Percentiles rank a stretch among this genome's conserved stretches.
phyloP scores from a whole-genome alignment of 1,139 yeast species.

The Torulaspora globosa region DNA sequence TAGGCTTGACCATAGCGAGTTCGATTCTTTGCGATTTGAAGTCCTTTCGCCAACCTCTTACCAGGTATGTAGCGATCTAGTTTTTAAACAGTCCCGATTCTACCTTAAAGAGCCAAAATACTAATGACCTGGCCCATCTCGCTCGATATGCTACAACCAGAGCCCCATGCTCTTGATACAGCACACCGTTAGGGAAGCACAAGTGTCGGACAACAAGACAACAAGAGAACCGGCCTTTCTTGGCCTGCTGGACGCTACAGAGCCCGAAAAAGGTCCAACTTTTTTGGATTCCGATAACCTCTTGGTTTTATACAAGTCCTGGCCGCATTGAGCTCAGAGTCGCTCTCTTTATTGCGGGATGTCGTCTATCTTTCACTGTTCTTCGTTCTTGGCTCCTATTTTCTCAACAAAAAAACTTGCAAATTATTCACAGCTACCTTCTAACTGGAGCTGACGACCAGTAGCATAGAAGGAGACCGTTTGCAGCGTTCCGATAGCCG shows the following conservation, averaged over 20 bases:
- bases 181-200: background rate
- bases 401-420: slow-evolving; percentile 2
- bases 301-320: background rate
- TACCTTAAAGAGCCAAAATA: background rate
- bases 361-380: background rate
- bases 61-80: background rate
- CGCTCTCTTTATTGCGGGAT: background rate
- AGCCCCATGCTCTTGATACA: too few species aligned
- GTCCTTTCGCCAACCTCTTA: background rate
- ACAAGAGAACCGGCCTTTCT: too few species aligned
- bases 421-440: background rate
- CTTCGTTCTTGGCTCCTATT: background rate
- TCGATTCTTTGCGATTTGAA: background rate
- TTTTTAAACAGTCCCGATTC: background rate
- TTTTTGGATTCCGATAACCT: background rate
- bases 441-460: background rate
- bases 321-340: background rate
- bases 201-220: background rate
- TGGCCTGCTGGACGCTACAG: background rate
- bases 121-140: background rate
- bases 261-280: too few species aligned
- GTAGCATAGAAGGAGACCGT: background rate
- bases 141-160: too few species aligned
- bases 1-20: slow-evolving; percentile 60
- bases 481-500: background rate